Percentiles rank a stretch among this genome's conserved stretches.
These are phyloP conservation scores for Leishmania major DNA, from an alignment of 208 protist species.

Conservation along the genomic window DNA sequence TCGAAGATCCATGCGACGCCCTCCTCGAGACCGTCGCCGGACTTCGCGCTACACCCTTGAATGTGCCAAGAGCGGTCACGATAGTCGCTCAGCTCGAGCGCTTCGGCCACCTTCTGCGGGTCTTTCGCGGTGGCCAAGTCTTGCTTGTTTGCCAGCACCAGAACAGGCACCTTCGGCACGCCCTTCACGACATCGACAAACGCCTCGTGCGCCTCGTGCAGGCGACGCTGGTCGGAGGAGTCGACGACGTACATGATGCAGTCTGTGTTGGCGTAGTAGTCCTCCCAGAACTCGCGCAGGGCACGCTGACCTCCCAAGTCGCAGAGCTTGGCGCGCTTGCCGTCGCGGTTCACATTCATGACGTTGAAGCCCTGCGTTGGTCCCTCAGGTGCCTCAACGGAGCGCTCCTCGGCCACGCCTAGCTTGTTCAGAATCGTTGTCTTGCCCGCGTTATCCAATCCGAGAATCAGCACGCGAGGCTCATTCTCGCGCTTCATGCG, in stretches of 20 bases:
- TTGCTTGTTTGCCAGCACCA: conserved; percentile 99
- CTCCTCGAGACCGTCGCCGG: conserved; percentile 91
- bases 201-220: conserved; percentile 93
- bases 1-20: conserved; percentile 94
- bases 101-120: conserved; percentile 73
- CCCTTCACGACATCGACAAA: conserved; percentile 94
- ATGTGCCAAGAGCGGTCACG: conserved; percentile 96
- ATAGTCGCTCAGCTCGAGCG: conserved; percentile 86
- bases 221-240: conserved; percentile 88
- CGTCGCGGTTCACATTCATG: conserved; percentile 94
- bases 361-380: conserved; percentile 99
- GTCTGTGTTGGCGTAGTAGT: conserved; percentile 98
- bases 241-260: conserved; percentile 98
- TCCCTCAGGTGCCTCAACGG: conserved; percentile 91
- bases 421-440: conserved; percentile 96
- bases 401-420: conserved; percentile 67
- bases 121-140: conserved; percentile 96
- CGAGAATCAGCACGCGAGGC: conserved; percentile 94
- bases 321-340: conserved; percentile 98
- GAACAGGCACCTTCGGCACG: conserved; percentile 96
- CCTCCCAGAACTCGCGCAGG: conserved; percentile 98
- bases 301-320: conserved; percentile 99
- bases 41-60: conserved; percentile 96
- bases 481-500: conserved; percentile 92
- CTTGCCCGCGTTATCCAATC: conserved; percentile 97